Evolutionary conservation across 2,329 filamentous ascomycete species (phyloP), one percentile per base, ranked within the genome.

Genomic region (Sphaceloma murrayae): DNA sequence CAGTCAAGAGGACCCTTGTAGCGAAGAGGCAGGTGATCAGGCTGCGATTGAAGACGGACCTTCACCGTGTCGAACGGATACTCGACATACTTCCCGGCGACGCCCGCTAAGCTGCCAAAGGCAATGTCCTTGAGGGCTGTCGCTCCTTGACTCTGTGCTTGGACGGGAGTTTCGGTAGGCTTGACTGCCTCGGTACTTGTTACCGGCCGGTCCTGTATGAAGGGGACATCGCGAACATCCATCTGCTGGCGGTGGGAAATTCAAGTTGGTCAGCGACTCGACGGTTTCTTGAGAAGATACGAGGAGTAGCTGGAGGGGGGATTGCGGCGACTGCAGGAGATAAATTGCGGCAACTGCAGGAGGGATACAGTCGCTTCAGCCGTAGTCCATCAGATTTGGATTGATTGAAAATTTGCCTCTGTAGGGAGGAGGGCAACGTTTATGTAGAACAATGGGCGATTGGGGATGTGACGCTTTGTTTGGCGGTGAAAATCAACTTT

Each of bases 51-150:
- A 8, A 98, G 76, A 30, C 91, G 84, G 48, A 98, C 91, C 67
- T 98, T 98, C 62, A 98, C 81, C 0, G 91, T 98, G 66, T 98
- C 91, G 66, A 98, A 98, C 17, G 91, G 91, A 62, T 95, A 98
- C 63, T 98, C 91, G 59, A 98, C 89, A 62, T 89, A 85, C 69
- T 96, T 98, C 50, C 89, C 89, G 26, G 85, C 80, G 48, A 93
- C 77, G 49, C 91, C 91, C 45, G 89, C 88, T 65, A 88, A 77
- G 48, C 89, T 95, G 60, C 91, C 91, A 62, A 86, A 96, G 8
- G 81, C 59, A 46, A 98, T 77, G 58, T 96, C 88, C 63, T 94
- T 88, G 30, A 89, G 57, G 4, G 85, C 85, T 56, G 91, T 82
- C 21, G 71, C 53, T 39, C 70, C 70, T 55, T 77, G 71, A 31